Evolutionary conservation across 2,329 filamentous ascomycete species (phyloP), one percentile per base, ranked within the genome.

Genomic region (Fusarium chaquense): DNA sequence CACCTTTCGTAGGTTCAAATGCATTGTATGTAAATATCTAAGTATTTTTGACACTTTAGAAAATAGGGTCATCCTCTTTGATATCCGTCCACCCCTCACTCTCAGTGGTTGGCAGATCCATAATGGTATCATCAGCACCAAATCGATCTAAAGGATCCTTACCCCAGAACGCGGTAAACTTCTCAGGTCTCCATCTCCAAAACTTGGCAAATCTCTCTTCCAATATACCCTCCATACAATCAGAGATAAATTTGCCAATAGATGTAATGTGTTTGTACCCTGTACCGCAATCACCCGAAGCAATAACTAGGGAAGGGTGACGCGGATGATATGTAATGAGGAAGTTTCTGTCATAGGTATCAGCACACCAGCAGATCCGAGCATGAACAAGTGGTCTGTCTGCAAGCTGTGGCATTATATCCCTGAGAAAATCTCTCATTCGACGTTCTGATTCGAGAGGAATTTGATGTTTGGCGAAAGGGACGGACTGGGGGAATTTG

Each of bases 291-390:
- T 71, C 69, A n/a, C 69, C 67, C 1, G 69, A 68, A 13, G 69
- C 67, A 6, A 71, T 20, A 1, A 71, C 46, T 8, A 71, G 57
- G 0, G 69, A 71, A 0, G 64, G 35, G n/a, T 71, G 32, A 2
- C 33, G 26, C 16, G 69, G 69, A 33, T 71, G 67, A 6, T 71
- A 71, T 0, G 69, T 71, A 11, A 71, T 70, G 5, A 71, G 43
- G 1, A 62, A 68, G 49, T 65, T 61, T 18, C 69, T 55, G 13
- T 71, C 69, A 6, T 36, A 32, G 0, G 69, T 70, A 38, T 71
- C 69, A 2, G 67, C 69, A 2, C 69, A 71, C 67, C 69, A 71
- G 46, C 69, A 71, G 11, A 71, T 53, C n/a, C 69, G 1, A 7
- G 57, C 69, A 18, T 71, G 67, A 3, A 65, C 69, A 0, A 71